Base-by-base conservation (phyloP, 306 rosid genomes). In the Corylus americana region DNA sequence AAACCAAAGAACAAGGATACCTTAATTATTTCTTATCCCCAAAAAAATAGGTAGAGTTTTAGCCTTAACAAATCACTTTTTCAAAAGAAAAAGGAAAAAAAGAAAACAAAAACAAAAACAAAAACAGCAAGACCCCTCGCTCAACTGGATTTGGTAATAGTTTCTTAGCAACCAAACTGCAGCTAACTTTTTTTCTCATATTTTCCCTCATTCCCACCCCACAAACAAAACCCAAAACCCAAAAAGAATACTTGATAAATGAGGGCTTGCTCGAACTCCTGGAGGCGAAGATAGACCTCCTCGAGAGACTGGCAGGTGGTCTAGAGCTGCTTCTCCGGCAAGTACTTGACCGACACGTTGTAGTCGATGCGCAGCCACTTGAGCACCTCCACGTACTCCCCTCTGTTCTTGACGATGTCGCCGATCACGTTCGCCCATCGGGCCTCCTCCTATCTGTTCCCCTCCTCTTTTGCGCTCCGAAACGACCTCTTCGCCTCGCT, bases 261-360 rank as follows among this genome's bases (percentile, higher is more conserved):
- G 39, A 92, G 90, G 75, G 98, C 98, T 3, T 91, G 83, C 27
- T 62, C 8, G 89, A 88, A 95, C 1, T 72, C 74, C 66, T 88
- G 90, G 18, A 89, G 98, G 8, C 97, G 93, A 74, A 95, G 94
- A 64, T 92, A 92, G 75, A 92, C 83, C 76, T 95, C 98, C 4
- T 97, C 98, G 61, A 95, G 88, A 16, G 98, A 95, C 87, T 95
- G 98, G 29, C 98, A 92, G 3, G 98, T 88, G 7, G 97, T 87
- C 31, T 91, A 85, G 81, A 90, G 85, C 16, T 95, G 92, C 71
- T 86, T 88, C 54, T 89, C 89, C 0, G 90, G 83, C 75, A 95
- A 81, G 58, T 81, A 69, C 67, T 85, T 88, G 64, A 62, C 78
- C 16, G 97, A 87, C 70, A 92, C 42, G 0, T 91, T 89, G 85